Base-by-base conservation (phyloP, 257 asterid genomes). In the Catharanthus roseus region DNA sequence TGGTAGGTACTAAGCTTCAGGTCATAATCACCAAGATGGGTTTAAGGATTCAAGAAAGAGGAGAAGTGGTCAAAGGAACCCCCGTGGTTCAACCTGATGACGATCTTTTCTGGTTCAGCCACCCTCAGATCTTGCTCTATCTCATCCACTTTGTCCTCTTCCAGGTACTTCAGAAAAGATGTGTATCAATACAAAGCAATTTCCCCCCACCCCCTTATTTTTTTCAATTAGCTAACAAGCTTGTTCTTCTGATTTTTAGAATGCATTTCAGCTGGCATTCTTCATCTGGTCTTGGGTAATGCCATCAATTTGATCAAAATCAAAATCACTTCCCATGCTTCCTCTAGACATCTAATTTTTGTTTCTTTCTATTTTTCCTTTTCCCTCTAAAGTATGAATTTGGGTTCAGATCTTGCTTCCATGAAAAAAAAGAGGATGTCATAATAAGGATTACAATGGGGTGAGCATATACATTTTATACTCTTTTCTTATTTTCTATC, bases 11-110 rank as follows among this genome's bases (percentile, higher is more conserved):
- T 28, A 86, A 88, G 70, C 86, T 88, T 18, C 89, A 83, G 69
- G 87, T 86, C 15, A 86, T 85, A 73, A 85, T 88, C 67, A 86
- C 95, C 39, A 82, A 88, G 75, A 83, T 86, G 90, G 95, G 92
- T 19, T 24, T 86, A 56, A 78, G 84, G 71, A 80, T 86, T 79
- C 85, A 85, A 73, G 87, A 85, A 28, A 77, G 85, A 75, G 91
- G 88, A n/a, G 86, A 83, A 68, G 86, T 88, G 69, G 87, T 88
- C n/a, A 83, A 74, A 68, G 91, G 91, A 44, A 54, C 72, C 18
- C 85, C 87, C 0, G 74, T 86, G 21, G 91, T 88, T 72, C 84
- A 84, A 70, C 92, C 88, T 26, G 87, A 70, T 3, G 92, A 88
- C 62, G 85, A 86, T 45, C 86, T 88, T 53, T 88, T 86, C 80